Evolutionary conservation across 164 flowering plant genomes (phyloP).

Genomic region (Santalum album): DNA sequence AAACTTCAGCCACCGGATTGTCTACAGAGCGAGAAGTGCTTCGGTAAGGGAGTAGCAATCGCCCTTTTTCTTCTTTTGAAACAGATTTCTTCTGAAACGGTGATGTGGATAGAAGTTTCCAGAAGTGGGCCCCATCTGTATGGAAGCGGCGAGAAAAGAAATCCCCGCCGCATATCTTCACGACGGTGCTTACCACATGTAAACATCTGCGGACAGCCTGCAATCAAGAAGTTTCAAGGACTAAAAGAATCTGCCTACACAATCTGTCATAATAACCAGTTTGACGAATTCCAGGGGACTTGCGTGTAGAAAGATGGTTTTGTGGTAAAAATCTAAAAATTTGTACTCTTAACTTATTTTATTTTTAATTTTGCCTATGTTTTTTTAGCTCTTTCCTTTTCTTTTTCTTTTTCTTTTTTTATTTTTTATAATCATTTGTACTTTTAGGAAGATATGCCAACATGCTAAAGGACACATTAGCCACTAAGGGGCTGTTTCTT

Average conservation of each 20-base stretch:
- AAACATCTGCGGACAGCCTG: conserved; percentile 73
- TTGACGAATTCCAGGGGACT: too few relatives aligned
- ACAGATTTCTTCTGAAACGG: conserved; percentile 46
- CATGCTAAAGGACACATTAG: too few relatives aligned
- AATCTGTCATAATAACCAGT: too few relatives aligned
- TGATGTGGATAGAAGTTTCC: conserved; percentile 66
- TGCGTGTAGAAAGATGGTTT: too few relatives aligned
- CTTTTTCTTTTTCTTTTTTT: too few relatives aligned
- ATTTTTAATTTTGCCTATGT: too few relatives aligned
- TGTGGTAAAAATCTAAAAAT: too few relatives aligned
- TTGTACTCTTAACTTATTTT: too few relatives aligned
- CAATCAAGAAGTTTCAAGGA: conserved; percentile 4
- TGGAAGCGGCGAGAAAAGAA: conserved; percentile 87
- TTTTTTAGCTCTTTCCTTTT: too few relatives aligned
- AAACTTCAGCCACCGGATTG: conserved; percentile 50
- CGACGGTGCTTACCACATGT: conserved; percentile 41
- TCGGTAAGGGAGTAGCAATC: conserved; percentile 76
- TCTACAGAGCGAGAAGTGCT: conserved; percentile 28
- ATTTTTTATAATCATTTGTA: too few relatives aligned
- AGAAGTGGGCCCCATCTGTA: conserved; percentile 72
- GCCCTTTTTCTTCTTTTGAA: conserved; percentile 26
- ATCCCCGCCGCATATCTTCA: conserved; percentile 82
- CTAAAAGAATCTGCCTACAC: background rate
- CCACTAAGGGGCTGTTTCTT: too few relatives aligned
- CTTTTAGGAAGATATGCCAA: too few relatives aligned